A percentile compares a stretch with the other conserved stretches of the same genome.
Evolutionary conservation across 495 filamentous ascomycete species (phyloP).

Genomic region (Lasiosphaeria hispida): DNA sequence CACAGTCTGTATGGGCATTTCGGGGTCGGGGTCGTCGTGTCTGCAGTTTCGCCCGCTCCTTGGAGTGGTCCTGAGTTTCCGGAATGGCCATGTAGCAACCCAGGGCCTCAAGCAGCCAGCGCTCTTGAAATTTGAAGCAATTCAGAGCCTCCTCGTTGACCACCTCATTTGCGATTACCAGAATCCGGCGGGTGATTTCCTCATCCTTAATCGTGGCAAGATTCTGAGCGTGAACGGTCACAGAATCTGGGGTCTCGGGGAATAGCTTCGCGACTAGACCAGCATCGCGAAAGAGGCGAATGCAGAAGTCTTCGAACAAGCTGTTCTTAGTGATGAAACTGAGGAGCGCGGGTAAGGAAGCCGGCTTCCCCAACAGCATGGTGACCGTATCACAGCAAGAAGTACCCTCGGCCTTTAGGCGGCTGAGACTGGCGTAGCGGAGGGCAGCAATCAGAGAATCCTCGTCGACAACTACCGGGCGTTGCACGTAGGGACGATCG

Average conservation of each 20-base stretch:
- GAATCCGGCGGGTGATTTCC: slow-evolving; percentile 11
- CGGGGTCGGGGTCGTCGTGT: not conserved
- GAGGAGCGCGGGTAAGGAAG: slow-evolving; percentile 33
- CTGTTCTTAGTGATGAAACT: slow-evolving; percentile 36
- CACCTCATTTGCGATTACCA: slow-evolving; percentile 30
- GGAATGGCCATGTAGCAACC: slow-evolving; percentile 23
- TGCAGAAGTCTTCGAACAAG: slow-evolving; percentile 41
- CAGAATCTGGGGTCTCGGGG: slow-evolving; percentile 20
- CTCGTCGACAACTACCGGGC: slow-evolving; percentile 14
- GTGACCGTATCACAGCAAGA: slow-evolving; percentile 10
- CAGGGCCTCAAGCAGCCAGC: slow-evolving; percentile 41
- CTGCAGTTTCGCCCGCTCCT: not conserved
- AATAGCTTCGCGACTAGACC: slow-evolving; percentile 1
- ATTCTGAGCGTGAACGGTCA: not conserved
- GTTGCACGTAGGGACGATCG: slow-evolving; percentile 38
- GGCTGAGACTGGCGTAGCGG: slow-evolving; percentile 31
- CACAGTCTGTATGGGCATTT: slow-evolving; percentile 8
- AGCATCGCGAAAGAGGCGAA: slow-evolving; percentile 32
- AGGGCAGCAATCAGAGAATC: slow-evolving; percentile 32
- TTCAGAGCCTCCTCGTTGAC: slow-evolving; percentile 28
- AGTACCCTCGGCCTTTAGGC: slow-evolving; percentile 21
- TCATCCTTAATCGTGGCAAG: not conserved
- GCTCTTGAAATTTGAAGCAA: slow-evolving; percentile 41
- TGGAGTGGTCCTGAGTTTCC: not conserved
- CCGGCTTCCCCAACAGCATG: slow-evolving; percentile 14